Percentiles rank a stretch among this genome's conserved stretches.
Conservation (phyloP, 768 basidiomycete genomes). For the Tulasnella sp. region DNA sequence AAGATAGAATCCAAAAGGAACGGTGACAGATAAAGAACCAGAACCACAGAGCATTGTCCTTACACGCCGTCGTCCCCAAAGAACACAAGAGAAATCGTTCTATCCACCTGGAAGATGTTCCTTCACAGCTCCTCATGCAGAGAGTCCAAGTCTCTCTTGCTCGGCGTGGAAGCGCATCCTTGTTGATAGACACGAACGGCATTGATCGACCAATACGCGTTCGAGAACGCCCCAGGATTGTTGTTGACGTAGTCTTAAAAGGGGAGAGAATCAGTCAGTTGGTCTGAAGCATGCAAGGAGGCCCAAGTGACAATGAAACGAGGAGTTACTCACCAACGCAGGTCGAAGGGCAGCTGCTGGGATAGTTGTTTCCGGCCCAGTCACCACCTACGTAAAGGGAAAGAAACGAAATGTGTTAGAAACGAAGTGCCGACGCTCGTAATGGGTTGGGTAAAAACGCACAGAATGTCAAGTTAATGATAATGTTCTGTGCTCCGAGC, state of each 20-base stretch:
- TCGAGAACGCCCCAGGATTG: conserved; percentile 20
- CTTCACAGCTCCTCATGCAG: too few species aligned
- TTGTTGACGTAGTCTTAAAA: conserved; percentile 22
- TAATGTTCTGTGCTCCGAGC: conserved; percentile 20
- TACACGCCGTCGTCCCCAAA: too few species aligned
- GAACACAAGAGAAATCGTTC: too few species aligned
- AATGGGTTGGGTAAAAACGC: neutral
- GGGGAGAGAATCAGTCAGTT: neutral
- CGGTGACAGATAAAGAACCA: too few species aligned
- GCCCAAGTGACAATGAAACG: neutral
- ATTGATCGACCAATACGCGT: conserved; percentile 23
- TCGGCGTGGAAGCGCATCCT: neutral
- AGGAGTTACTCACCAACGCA: conserved; percentile 16
- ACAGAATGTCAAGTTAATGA: conserved; percentile 22
- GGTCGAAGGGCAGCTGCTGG: conserved; percentile 13
- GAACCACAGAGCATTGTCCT: too few species aligned
- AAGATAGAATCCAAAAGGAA: too few species aligned
- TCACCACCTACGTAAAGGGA: conserved; percentile 12
- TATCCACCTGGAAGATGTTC: too few species aligned
- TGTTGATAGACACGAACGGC: conserved; percentile 18
- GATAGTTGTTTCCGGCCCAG: conserved; percentile 18
- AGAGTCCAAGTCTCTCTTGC: too few species aligned
- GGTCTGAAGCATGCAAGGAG: neutral
- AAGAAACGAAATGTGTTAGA: neutral
- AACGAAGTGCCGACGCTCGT: neutral